These are phyloP conservation scores for Carex myosuroides DNA, from an alignment of 176 grass and related monocot genomes.

Conservation along the genomic window DNA sequence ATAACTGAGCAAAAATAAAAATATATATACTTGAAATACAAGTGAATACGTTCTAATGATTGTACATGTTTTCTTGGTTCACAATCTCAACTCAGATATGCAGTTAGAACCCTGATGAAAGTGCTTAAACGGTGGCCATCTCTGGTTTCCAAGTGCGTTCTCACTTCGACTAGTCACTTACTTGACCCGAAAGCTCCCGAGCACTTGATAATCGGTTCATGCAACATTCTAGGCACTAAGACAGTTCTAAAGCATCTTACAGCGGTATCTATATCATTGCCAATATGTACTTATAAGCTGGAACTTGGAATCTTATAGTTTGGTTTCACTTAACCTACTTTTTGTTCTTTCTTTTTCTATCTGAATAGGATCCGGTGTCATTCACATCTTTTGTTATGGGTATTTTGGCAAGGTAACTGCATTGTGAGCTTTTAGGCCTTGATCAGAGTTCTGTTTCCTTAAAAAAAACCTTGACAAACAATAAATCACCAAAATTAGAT, in stretches of 20 bases:
- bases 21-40: not conserved
- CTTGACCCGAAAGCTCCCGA: constrained; percentile 58
- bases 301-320: constrained; percentile 2
- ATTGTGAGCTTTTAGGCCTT: not conserved
- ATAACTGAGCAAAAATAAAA: not conserved
- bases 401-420: constrained; percentile 76
- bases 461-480: not conserved
- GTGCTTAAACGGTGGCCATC: constrained; percentile 82
- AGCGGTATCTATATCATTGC: constrained; percentile 42
- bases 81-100: constrained; percentile 48
- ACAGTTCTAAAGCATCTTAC: constrained; percentile 74
- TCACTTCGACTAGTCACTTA: constrained; percentile 50
- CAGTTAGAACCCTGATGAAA: constrained; percentile 73
- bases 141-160: constrained; percentile 65
- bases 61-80: not conserved
- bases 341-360: constrained; percentile 6
- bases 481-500: not conserved
- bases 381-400: constrained; percentile 81
- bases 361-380: constrained; percentile 53
- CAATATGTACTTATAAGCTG: constrained; percentile 7
- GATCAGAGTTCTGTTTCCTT: not conserved
- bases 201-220: constrained; percentile 82
- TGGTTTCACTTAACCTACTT: not conserved
- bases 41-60: not conserved
- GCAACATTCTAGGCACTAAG: constrained; percentile 56